Evolutionary conservation across 306 rosid species (phyloP).

Genomic region (Trifolium repens): DNA sequence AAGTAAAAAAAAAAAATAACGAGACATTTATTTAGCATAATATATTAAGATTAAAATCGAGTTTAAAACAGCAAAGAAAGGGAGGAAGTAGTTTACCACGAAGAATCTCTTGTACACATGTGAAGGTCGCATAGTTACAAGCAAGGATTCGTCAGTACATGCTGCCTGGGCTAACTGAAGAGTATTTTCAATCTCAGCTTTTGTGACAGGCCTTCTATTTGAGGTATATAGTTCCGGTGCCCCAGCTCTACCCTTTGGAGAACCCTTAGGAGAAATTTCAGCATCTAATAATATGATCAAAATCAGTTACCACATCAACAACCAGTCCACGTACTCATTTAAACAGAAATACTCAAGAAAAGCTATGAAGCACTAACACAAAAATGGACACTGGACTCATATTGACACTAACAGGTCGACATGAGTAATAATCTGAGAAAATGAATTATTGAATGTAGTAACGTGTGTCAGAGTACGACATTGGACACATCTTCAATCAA

Average conservation of each 20-base stretch:
- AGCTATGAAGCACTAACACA: neutral
- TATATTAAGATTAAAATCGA: slow-evolving; percentile 10
- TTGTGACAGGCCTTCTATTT: slow-evolving; percentile 65
- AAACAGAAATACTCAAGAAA: slow-evolving; percentile 21
- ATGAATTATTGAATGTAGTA: neutral
- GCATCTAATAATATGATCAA: slow-evolving; percentile 41
- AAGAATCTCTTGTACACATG: slow-evolving; percentile 73
- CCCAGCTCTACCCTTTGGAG: slow-evolving; percentile 33
- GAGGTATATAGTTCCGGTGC: slow-evolving; percentile 45
- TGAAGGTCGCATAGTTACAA: slow-evolving; percentile 62
- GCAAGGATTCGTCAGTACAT: slow-evolving; percentile 39
- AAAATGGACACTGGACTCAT: neutral
- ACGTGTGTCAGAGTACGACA: neutral
- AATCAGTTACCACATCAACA: slow-evolving; percentile 30
- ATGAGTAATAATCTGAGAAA: neutral
- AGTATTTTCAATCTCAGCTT: slow-evolving; percentile 50
- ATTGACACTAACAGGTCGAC: neutral
- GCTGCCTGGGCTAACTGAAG: slow-evolving; percentile 54
- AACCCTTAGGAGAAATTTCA: slow-evolving; percentile 34
- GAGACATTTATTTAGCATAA: neutral
- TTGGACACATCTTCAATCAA: neutral
- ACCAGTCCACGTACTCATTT: neutral
- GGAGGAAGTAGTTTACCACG: slow-evolving; percentile 56
- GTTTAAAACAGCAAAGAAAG: slow-evolving; percentile 30
- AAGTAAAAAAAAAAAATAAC: neutral